Conservation (phyloP, 2,329 filamentous ascomycete genomes). For the Colletotrichum acutatum region DNA sequence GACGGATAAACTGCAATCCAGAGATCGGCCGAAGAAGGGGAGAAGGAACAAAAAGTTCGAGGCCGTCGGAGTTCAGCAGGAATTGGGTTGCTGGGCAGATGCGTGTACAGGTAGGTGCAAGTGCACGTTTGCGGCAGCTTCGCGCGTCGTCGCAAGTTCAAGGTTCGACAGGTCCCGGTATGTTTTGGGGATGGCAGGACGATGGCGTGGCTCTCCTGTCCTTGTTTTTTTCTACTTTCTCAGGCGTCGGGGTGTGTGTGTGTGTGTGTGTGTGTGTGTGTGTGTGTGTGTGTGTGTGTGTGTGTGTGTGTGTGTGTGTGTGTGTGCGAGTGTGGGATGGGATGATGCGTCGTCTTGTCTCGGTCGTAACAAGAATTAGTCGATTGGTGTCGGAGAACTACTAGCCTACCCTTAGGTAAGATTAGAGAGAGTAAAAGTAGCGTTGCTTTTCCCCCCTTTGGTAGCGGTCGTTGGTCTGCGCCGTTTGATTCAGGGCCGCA, state of each 20-base stretch:
- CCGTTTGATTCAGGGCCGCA: slow-evolving; percentile 8
- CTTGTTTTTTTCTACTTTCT: not conserved
- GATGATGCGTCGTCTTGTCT: slow-evolving; percentile 23
- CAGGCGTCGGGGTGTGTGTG: not conserved
- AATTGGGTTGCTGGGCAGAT: slow-evolving; percentile 3
- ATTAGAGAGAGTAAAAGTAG: slow-evolving; percentile 1
- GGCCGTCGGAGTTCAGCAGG: slow-evolving; percentile 18
- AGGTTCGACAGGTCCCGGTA: slow-evolving; percentile 9
- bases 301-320: not conserved
- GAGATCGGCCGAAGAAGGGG: not conserved
- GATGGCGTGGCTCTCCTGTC: slow-evolving; percentile 1
- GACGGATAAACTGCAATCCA: slow-evolving; percentile 13
- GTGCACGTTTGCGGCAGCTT: slow-evolving; percentile 11
- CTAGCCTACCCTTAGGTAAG: slow-evolving; percentile 8
- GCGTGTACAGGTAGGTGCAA: not conserved
- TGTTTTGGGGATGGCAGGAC: not conserved
- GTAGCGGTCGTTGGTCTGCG: not conserved
- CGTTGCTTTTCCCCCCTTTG: not conserved
- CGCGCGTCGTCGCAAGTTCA: slow-evolving; percentile 34
- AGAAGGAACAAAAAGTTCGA: not conserved
- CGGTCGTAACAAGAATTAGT: slow-evolving; percentile 25
- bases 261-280: too few species aligned
- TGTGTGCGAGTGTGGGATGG: slow-evolving; percentile 12
- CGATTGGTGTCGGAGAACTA: slow-evolving; percentile 11
- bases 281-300: not conserved